Percentiles rank a stretch among this genome's conserved stretches.
Conservation (phyloP, 345 rosid genomes). For the Combretum micranthum region DNA sequence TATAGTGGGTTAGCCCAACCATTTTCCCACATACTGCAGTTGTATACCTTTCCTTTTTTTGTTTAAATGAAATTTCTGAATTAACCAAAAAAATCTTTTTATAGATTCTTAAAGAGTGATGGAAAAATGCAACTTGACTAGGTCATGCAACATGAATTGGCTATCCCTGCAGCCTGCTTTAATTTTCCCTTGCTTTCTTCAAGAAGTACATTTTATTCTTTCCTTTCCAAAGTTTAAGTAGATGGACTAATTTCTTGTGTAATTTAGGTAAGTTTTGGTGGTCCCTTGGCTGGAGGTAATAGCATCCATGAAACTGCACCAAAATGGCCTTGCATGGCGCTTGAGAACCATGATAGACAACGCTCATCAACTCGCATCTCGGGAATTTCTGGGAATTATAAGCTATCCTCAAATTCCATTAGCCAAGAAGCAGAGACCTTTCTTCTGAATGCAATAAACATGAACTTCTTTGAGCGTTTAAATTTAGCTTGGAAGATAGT, state of each 20-base stretch:
- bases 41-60: too few species aligned
- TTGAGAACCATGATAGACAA: slow-evolving; percentile 19
- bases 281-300: slow-evolving; percentile 31
- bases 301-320: slow-evolving; percentile 17
- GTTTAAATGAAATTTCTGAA: too few species aligned
- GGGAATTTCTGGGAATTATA: slow-evolving; percentile 43
- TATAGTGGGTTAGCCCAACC: too few species aligned
- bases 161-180: too few species aligned
- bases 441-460: slow-evolving; percentile 58
- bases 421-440: slow-evolving; percentile 64
- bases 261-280: slow-evolving; percentile 42
- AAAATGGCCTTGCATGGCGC: slow-evolving; percentile 25
- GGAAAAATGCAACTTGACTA: too few species aligned
- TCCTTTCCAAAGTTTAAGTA: neutral
- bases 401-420: slow-evolving; percentile 43
- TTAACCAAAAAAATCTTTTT: too few species aligned
- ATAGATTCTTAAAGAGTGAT: too few species aligned
- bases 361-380: slow-evolving; percentile 32
- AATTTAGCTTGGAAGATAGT: slow-evolving; percentile 89
- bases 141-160: too few species aligned
- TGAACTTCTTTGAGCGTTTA: slow-evolving; percentile 81
- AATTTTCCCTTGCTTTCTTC: too few species aligned
- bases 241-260: slow-evolving; percentile 4
- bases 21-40: too few species aligned
- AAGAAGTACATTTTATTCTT: neutral